These are phyloP conservation scores for Erythrophleum ivorense DNA, from an alignment of 331 rosid species.

Conservation along the genomic window DNA sequence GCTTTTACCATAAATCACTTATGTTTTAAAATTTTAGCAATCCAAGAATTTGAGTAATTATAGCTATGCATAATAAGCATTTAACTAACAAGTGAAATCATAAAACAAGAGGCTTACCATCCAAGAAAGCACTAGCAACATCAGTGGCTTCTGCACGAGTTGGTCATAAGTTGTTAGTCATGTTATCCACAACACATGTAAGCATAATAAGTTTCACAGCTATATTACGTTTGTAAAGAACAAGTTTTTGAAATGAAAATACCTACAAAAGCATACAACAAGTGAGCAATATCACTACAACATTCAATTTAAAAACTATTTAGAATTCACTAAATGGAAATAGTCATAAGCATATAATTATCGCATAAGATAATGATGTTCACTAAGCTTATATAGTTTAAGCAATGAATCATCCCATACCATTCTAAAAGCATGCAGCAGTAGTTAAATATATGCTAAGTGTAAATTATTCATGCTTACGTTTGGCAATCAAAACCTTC, in stretches of 20 bases:
- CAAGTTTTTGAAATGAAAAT: slow-evolving; percentile 94
- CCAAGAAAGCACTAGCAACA: slow-evolving; percentile 98
- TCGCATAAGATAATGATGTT: not conserved
- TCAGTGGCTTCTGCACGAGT: slow-evolving; percentile 99
- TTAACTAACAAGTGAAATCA: slow-evolving; percentile 31
- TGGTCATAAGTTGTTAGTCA: slow-evolving; percentile 97
- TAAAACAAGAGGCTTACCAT: slow-evolving; percentile 60
- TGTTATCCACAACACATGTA: slow-evolving; percentile 98
- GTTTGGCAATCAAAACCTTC: no score
- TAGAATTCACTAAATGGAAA: slow-evolving; percentile 8
- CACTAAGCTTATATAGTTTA: slow-evolving; percentile 15
- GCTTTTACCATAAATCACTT: no score
- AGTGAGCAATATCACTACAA: slow-evolving; percentile 35
- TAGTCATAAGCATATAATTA: not conserved
- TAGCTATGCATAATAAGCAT: not conserved
- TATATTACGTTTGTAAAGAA: slow-evolving; percentile 97
- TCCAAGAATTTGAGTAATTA: no score
- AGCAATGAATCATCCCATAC: not conserved
- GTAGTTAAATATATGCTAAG: not conserved
- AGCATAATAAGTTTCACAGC: slow-evolving; percentile 99
- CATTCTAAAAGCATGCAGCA: slow-evolving; percentile 24
- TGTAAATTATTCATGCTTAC: no score
- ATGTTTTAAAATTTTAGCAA: no score
- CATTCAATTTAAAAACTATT: slow-evolving; percentile 14
- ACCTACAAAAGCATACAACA: slow-evolving; percentile 61